Base-by-base conservation (phyloP, 805 yeast species). In the Myxozyma melibiosi region DNA sequence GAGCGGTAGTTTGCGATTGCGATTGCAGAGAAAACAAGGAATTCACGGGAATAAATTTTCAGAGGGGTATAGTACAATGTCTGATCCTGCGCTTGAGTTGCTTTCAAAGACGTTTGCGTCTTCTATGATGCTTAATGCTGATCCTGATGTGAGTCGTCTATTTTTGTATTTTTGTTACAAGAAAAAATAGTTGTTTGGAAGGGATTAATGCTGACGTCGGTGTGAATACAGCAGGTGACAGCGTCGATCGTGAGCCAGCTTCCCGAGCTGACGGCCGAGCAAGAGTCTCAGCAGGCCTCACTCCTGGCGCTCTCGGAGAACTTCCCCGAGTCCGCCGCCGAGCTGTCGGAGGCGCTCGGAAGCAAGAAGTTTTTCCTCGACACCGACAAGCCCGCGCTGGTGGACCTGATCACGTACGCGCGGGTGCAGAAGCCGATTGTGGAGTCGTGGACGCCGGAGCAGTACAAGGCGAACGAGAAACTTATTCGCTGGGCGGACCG, bases 401-500 rank as follows among this genome's bases (percentile, higher is more conserved):
- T 83, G n/a, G 99, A 94, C 71, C 78, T 84, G 41, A 74, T 78
- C 43, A 84, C 86, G 34, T 88, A 89, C 66, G 84, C 84, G 50
- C 76, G 82, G 34, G 84, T 84, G 34, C 58, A 55, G 35, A 76
- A 83, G 67, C 87, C 90, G 46, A 60, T 82, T 38, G 82, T 86
- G 38, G 75, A 76, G 51, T 73, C 78, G 59, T 81, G 88, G 81
- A 73, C 80, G 24, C 70, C 81, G 9, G 84, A 81, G 34, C 81
- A 84, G 39, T 74, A 84, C 64, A 83, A 85, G 46, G 73, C 78
- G 46, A 77, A 78, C 71, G 87, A 97, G 80, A 97, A 92, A 73
- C 78, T 92, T 57, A 74, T 90, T 60, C 86, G 99, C 80, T 94
- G 98, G 98, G 82, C 83, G 24, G 97, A 91, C 67, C 81, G 88